Conservation (phyloP, 495 filamentous ascomycete genomes). For the Chlorociboria aeruginascens region DNA sequence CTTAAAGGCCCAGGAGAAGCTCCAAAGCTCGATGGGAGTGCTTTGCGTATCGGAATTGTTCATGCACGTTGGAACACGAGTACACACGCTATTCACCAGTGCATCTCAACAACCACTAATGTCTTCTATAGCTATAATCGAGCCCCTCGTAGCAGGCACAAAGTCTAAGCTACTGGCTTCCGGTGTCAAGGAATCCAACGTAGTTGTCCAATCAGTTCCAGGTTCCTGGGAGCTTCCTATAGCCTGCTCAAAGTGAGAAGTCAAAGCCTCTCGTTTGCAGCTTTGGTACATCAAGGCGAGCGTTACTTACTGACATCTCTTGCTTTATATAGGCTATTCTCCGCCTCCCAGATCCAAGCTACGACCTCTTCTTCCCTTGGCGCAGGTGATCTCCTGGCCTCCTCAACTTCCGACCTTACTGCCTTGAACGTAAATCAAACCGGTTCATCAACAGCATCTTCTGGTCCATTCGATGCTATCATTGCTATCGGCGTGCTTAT, state of each 20-base stretch:
- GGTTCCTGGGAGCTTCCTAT: conserved; percentile 67
- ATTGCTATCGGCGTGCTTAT: conserved; percentile 94
- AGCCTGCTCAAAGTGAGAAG: conserved; percentile 15
- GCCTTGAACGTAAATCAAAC: conserved; percentile 2
- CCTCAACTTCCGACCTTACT: conserved; percentile 49
- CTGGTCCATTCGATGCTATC: conserved; percentile 67
- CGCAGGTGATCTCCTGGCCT: conserved; percentile 72
- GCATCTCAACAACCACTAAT: background rate
- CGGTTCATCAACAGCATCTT: conserved; percentile 5
- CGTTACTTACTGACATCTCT: background rate
- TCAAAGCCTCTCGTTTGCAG: no score
- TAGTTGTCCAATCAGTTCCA: conserved; percentile 78
- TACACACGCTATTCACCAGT: background rate
- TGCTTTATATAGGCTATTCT: conserved; percentile 49
- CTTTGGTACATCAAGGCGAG: no score
- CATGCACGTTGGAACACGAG: conserved; percentile 86
- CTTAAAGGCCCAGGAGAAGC: conserved; percentile 50
- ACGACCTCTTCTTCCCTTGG: conserved; percentile 41
- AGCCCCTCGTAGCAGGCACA: conserved; percentile 63
- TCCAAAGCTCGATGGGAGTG: conserved; percentile 49
- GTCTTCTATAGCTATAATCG: conserved; percentile 39
- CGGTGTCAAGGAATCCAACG: conserved; percentile 80
- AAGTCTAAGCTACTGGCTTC: conserved; percentile 47
- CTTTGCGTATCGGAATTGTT: conserved; percentile 82
- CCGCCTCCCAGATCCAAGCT: conserved; percentile 77